phyloP scores from a whole-genome alignment of 2,329 filamentous ascomycete genomes.

The Sporothrix euskadiensis region DNA sequence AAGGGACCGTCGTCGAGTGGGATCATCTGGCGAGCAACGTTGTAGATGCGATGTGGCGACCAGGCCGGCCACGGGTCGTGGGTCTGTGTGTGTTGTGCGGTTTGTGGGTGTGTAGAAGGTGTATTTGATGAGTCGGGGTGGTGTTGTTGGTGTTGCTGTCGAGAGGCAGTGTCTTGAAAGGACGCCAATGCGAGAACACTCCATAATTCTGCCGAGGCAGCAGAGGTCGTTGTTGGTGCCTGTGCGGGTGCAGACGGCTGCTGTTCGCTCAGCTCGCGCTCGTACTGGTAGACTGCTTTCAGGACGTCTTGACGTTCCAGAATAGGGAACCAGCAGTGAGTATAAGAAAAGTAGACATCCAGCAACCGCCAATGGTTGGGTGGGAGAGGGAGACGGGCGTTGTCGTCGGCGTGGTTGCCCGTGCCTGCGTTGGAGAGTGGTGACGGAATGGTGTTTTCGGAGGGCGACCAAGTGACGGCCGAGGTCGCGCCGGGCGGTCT shows the following conservation, averaged over 20 bases:
- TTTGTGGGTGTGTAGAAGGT: not conserved
- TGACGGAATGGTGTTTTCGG: constrained; percentile 37
- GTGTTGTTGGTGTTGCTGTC: constrained; percentile 23
- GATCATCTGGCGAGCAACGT: constrained; percentile 51
- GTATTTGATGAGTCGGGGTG: not conserved
- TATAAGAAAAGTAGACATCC: constrained; percentile 73
- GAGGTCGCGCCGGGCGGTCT: not conserved
- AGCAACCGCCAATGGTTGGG: constrained; percentile 61
- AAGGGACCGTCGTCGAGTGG: constrained; percentile 51
- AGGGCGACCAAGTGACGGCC: constrained; percentile 39
- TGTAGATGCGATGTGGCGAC: constrained; percentile 49
- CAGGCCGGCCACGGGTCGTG: not conserved
- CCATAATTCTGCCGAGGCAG: constrained; percentile 53
- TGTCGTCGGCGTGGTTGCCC: not conserved
- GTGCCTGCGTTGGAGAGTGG: not conserved
- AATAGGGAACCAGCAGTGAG: constrained; percentile 75
- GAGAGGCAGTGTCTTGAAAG: constrained; percentile 49
- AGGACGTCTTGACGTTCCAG: constrained; percentile 66
- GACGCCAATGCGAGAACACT: constrained; percentile 59
- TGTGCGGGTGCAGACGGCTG: not conserved
- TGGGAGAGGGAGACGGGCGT: constrained; percentile 43
- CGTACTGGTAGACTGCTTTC: constrained; percentile 48
- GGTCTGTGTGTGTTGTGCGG: not conserved
- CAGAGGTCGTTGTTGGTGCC: not conserved
- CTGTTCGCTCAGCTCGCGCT: constrained; percentile 1